Evolutionary conservation across 2,329 filamentous ascomycete genomes (phyloP), one percentile per base, ranked within the genome.

Genomic region (Mycosphaerella arachidis): DNA sequence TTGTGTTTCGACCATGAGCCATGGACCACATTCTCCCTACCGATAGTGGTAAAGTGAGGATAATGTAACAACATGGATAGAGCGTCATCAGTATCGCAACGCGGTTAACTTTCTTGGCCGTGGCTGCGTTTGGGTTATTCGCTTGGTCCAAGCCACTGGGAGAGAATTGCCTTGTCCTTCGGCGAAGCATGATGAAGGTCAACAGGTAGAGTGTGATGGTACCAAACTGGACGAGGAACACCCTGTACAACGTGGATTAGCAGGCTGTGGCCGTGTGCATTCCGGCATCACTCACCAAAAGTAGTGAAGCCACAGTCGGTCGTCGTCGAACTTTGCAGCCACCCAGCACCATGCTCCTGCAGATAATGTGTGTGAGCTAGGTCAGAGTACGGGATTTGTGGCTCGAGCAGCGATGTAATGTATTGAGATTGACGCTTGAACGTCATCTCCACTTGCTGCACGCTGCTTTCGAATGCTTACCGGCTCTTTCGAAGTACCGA

Each of bases 21-120:
- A 89, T 87, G 20, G 80, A 81, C 16, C 82, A 81, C 68, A 89
- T 85, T 60, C 87, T 82, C 13, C 86, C 85, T 55, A 48, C 78
- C 4, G 86, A 86, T 0, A 90, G 77, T 0, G 87, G 87, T 0
- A 86, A 78, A 0, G 87, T 90, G 69, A 87, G 87, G n/a, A 87
- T 66, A 6, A 88, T 79, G 70, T 90, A 90, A 63, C 89, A 86
- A 64, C 87, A 68, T 0, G 87, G 87, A 61, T 90, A 90, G 7
- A 88, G 78, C 31, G 88, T 76, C 81, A 84, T 84, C 63, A 89
- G 85, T 8, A 83, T 77, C 6, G 79, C 74, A 48, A 81, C 78
- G n/a, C 72, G 73, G 40, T 72, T 71, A 35, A 73, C 68, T 13
- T 68, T 64, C 20, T 63, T 61, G 56, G 71, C 61, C 4, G 70